These are phyloP conservation scores for Tetrahymena malaccensis DNA, from an alignment of 73 alveolate genomes.

Conservation along the genomic window DNA sequence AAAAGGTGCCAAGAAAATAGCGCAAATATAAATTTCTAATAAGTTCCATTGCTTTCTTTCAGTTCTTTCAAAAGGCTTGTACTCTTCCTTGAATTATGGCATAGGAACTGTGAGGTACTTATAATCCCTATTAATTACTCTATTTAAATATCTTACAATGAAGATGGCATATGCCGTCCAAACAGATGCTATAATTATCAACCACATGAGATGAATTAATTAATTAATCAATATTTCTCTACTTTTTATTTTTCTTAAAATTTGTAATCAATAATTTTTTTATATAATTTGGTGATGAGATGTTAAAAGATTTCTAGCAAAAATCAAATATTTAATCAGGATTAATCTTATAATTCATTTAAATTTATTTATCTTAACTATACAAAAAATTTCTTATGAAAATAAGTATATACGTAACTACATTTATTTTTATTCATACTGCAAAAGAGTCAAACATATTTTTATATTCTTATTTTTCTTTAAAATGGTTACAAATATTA, in stretches of 20 bases:
- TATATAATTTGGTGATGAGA: neutral
- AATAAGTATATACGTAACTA: too few species aligned
- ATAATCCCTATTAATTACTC: neutral
- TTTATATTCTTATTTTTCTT: too few species aligned
- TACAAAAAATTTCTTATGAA: neutral
- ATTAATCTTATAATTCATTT: neutral
- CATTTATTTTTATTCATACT: too few species aligned
- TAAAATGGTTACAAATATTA: neutral
- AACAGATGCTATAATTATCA: neutral
- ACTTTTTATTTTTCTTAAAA: neutral
- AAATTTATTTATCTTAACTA: neutral
- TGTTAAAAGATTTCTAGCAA: neutral
- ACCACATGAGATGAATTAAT: neutral
- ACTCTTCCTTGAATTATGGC: neutral
- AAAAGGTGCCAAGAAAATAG: slow-evolving; percentile 3
- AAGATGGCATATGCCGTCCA: neutral
- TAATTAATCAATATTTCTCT: neutral
- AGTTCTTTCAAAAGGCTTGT: slow-evolving; percentile 15
- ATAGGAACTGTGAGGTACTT: neutral
- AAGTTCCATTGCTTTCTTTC: slow-evolving; percentile 3
- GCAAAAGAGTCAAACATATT: neutral
- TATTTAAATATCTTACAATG: neutral
- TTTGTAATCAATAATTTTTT: neutral
- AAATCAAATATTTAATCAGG: neutral
- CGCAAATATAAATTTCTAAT: slow-evolving; percentile 13